Percentiles rank a stretch among this genome's conserved stretches.
Evolutionary conservation across 257 asterid genomes (phyloP).

Genomic region (Solanum infundibuliforme): DNA sequence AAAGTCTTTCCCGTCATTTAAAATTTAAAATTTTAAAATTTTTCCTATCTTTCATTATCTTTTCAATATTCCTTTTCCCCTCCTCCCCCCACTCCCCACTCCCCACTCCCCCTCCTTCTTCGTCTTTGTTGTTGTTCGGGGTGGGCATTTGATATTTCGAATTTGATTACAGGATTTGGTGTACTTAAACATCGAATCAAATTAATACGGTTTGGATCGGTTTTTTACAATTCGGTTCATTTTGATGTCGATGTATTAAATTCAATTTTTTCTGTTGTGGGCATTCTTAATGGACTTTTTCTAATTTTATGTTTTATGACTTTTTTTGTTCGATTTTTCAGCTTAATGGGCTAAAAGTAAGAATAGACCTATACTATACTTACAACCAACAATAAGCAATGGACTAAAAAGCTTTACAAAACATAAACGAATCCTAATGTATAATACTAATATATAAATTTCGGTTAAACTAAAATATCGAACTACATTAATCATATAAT

Average conservation of each 20-base stretch:
- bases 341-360: too few species aligned
- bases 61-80: neutral
- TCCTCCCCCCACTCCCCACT: neutral
- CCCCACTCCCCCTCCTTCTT: too few species aligned
- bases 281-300: neutral
- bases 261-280: neutral
- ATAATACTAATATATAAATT: neutral
- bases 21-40: too few species aligned
- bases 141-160: too few species aligned
- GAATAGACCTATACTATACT: neutral
- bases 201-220: too few species aligned
- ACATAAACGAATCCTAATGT: neutral
- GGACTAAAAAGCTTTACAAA: neutral
- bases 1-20: neutral
- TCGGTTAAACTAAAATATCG: neutral
- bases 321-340: neutral
- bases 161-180: too few species aligned
- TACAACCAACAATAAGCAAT: neutral
- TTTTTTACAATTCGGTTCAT: too few species aligned
- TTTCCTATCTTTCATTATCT: neutral
- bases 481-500: too few species aligned
- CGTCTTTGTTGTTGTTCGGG: too few species aligned
- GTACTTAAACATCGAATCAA: too few species aligned
- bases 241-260: too few species aligned
- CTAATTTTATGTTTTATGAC: neutral